Evolutionary conservation across 768 basidiomycete species (phyloP).

Genomic region (Boletus sp.): DNA sequence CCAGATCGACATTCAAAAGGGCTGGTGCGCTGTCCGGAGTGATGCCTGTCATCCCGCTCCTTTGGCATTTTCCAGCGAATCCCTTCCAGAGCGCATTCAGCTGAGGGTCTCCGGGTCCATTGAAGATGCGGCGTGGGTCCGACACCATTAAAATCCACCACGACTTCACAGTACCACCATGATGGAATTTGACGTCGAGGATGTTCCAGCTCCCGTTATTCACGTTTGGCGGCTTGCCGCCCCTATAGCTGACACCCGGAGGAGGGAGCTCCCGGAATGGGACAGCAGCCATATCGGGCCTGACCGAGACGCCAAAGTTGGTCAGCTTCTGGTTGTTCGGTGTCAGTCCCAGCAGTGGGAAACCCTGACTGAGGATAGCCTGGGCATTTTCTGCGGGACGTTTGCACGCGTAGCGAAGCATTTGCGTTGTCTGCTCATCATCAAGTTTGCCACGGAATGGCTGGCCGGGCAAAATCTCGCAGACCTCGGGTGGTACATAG

Average conservation of each 20-base stretch:
- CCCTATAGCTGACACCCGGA: slow-evolving; percentile 55
- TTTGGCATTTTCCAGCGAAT: slow-evolving; percentile 53
- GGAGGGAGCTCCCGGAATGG: slow-evolving; percentile 63
- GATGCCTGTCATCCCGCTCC: slow-evolving; percentile 67
- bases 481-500: slow-evolving; percentile 67
- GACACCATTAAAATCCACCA: slow-evolving; percentile 70
- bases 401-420: slow-evolving; percentile 70
- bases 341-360: slow-evolving; percentile 51
- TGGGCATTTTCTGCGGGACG: slow-evolving; percentile 57
- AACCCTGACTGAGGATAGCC: slow-evolving; percentile 55
- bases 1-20: slow-evolving; percentile 28
- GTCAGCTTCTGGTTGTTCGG: slow-evolving; percentile 37
- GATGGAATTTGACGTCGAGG: slow-evolving; percentile 63
- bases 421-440: slow-evolving; percentile 59
- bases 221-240: slow-evolving; percentile 40
- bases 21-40: slow-evolving; percentile 35
- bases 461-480: slow-evolving; percentile 57
- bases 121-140: slow-evolving; percentile 42
- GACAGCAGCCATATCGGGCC: slow-evolving; percentile 54
- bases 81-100: slow-evolving; percentile 45
- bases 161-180: slow-evolving; percentile 44
- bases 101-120: slow-evolving; percentile 30
- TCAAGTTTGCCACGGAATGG: slow-evolving; percentile 59
- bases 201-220: slow-evolving; percentile 76
- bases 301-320: slow-evolving; percentile 60